Evolutionary conservation across 2,329 filamentous ascomycete species (phyloP), one percentile per base, ranked within the genome.

Genomic region (Lizonia empirigonia): DNA sequence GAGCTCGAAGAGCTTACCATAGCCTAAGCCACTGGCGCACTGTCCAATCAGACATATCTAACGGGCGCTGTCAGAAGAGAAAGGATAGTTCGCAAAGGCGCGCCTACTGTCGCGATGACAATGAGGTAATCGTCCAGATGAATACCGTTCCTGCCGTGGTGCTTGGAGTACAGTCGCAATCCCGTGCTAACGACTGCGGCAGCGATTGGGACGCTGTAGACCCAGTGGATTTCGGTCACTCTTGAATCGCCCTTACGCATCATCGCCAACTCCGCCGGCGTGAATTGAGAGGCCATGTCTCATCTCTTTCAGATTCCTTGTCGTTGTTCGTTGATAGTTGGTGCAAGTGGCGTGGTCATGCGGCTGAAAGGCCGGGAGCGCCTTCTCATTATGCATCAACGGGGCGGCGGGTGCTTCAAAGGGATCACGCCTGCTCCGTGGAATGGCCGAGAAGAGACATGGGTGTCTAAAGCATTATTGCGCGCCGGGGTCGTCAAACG

Each of bases 81-180:
- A 13, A 40, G 2, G 1, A n/a, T 18, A 13, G 2, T n/a, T 16
- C 13, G 13, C n/a, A 13, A 10, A 8, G 15, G 27, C 33, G 16
- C 18, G 26, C 62, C 32, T 69, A 69, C 64, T 22, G 68, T 70
- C 27, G 67, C 68, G 34, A 67, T 49, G 10, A 63, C 50, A 34
- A 70, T 70, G 6, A 71, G 47, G 40, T 68, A 69, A 51, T 71
- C 68, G 46, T 71, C 68, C 27, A 69, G 41, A 2, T 65, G 66
- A 42, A 70, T 67, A 9, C 68, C 68, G 33, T 69, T 71, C 20
- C 63, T 52, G 23, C 67, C 66, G n/a, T 56, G 56, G 19, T 40
- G 51, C 47, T 71, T 71, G 10, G 67, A 64, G 59, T 58, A 67
- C n/a, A 71, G 37, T 30, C 68, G 60, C 37, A 69, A 44, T 5